Evolutionary conservation across 2,329 filamentous ascomycete species (phyloP), one percentile per base, ranked within the genome.

Genomic region (Mycosphaerella arachidis): DNA sequence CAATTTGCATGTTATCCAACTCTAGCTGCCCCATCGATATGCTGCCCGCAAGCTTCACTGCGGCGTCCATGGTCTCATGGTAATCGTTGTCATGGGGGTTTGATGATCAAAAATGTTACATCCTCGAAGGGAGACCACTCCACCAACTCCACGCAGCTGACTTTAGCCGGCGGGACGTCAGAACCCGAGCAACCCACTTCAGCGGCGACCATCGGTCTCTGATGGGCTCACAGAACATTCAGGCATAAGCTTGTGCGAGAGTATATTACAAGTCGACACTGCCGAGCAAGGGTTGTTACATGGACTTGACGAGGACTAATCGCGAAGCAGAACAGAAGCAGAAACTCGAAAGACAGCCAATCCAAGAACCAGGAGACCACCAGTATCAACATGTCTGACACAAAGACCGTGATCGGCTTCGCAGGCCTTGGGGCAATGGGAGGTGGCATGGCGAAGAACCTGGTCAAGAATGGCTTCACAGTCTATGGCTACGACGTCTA

Each of bases 341-440:
- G 18, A 37, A 67, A 24, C 24, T 24, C 24, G 24, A 24, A 24
- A 24, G 24, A 24, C 24, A 24, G 24, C 24, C 24, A 24, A 24
- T 24, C 24, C 24, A 24, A 24, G 24, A 24, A 24, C 24, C 24
- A 24, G 24, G 24, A 67, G 66, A 52, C 60, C 4, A 63, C 64
- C 46, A 29, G 8, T 24, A 24, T 24, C 46, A 29, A 5, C 20
- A 52, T 52, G 50, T 12, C 50, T 30, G 30, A n/a, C 30, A 61
- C 59, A 4, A 71, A 70, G 60, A 68, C 68, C 13, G 63, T 53
- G 18, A 60, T 72, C 37, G 69, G 66, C 48, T 90, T 91, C 75
- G 86, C 89, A 64, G 89, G 89, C 78, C 86, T 92, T 3, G 89
- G 89, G 58, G 88, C 88, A 74, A 91, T 91, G 89, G 89, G 89